phyloP scores from a whole-genome alignment of 306 rosid genomes.

The Sechiopsis laciniata region DNA sequence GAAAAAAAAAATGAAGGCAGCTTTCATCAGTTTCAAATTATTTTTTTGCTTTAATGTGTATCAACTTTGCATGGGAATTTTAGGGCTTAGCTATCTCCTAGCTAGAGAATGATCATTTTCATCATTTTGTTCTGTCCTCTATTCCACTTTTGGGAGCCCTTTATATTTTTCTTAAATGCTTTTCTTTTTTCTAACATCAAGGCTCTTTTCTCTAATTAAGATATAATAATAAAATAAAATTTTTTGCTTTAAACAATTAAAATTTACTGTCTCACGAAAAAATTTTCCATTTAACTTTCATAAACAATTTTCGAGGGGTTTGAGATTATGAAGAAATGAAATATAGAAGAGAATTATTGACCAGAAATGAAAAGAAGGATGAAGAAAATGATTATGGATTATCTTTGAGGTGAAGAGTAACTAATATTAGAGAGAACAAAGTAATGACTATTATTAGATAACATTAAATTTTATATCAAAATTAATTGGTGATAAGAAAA shows the following conservation, averaged over 20 bases:
- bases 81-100: conserved; percentile 21
- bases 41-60: not conserved
- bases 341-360: not conserved
- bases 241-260: not conserved
- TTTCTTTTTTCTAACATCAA: conserved; percentile 18
- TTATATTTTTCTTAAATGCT: conserved; percentile 26
- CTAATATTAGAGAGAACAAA: no score
- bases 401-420: no score
- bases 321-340: not conserved
- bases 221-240: not conserved
- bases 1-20: not conserved
- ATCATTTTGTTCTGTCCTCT: conserved; percentile 37
- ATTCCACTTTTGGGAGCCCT: conserved; percentile 48
- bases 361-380: no score
- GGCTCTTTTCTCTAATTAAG: not conserved
- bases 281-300: not conserved
- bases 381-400: not conserved
- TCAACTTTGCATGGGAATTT: conserved; percentile 45
- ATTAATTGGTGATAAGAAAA: no score
- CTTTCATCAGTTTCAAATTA: conserved; percentile 22
- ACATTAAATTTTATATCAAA: no score
- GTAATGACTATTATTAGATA: no score
- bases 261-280: not conserved
- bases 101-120: conserved; percentile 29
- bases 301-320: not conserved